phyloP scores from a whole-genome alignment of 805 yeast species.

The Spathaspora sp. region DNA sequence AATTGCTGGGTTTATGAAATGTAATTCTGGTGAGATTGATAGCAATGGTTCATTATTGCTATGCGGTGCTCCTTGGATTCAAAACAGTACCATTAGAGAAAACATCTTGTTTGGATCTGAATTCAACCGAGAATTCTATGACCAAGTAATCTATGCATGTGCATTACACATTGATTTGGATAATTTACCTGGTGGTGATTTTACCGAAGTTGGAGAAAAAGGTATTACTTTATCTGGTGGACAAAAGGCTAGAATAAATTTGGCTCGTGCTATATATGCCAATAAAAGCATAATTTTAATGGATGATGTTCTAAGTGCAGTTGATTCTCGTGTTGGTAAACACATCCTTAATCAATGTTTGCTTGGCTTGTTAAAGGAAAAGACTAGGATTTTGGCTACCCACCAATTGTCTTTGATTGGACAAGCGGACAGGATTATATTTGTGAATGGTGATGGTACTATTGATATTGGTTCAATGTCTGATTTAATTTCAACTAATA shows the following conservation, averaged over 20 bases:
- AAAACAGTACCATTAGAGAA: conserved; percentile 72
- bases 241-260: conserved; percentile 75
- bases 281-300: conserved; percentile 62
- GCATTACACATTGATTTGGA: conserved; percentile 63
- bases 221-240: conserved; percentile 89
- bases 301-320: conserved; percentile 82
- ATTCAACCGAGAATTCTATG: conserved; percentile 49
- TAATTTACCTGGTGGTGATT: conserved; percentile 69
- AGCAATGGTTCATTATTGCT: conserved; percentile 51
- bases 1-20: conserved; percentile 67
- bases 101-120: conserved; percentile 68
- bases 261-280: conserved; percentile 78
- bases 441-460: conserved; percentile 61
- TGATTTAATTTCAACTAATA: conserved; percentile 43
- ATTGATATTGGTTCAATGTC: conserved; percentile 56
- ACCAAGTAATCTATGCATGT: conserved; percentile 58
- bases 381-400: conserved; percentile 76
- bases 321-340: conserved; percentile 80
- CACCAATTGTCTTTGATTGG: conserved; percentile 75
- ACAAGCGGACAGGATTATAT: conserved; percentile 68
- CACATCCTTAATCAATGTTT: conserved; percentile 72
- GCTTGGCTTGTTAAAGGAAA: conserved; percentile 49
- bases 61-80: conserved; percentile 79
- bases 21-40: conserved; percentile 46
- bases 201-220: conserved; percentile 79